These are phyloP conservation scores for Melaleuca alternifolia DNA, from an alignment of 345 rosid genomes.

Conservation along the genomic window DNA sequence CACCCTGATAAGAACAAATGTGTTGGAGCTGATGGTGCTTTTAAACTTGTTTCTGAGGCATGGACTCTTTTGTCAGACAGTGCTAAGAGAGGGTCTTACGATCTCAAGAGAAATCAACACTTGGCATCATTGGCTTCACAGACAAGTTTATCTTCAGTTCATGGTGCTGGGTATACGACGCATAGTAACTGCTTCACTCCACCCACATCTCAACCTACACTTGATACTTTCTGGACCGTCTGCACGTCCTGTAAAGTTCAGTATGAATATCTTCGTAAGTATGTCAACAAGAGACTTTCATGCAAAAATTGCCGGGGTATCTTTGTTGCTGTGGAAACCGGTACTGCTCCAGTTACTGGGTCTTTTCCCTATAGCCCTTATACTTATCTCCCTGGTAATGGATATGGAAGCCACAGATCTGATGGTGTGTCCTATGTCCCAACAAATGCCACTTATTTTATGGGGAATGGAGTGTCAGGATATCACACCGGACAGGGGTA, in stretches of 20 bases:
- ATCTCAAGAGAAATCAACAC: constrained; percentile 37
- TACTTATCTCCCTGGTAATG: constrained; percentile 43
- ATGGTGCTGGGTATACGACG: constrained; percentile 34
- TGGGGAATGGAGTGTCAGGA: constrained; percentile 49
- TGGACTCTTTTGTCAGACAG: constrained; percentile 74
- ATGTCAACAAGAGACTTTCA: constrained; percentile 89
- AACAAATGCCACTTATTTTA: constrained; percentile 41
- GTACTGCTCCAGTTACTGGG: constrained; percentile 73
- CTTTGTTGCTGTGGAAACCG: constrained; percentile 77
- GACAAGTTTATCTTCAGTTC: constrained; percentile 30
- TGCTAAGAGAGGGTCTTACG: constrained; percentile 54
- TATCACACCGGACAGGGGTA: constrained; percentile 72
- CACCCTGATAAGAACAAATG: constrained; percentile 95
- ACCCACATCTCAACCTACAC: constrained; percentile 38
- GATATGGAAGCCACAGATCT: constrained; percentile 57
- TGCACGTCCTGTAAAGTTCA: constrained; percentile 98
- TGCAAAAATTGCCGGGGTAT: constrained; percentile 99
- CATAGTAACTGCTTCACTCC: constrained; percentile 38
- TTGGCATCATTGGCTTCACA: constrained; percentile 21
- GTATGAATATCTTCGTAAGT: constrained; percentile 93
- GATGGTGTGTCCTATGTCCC: constrained; percentile 65
- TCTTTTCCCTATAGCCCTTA: constrained; percentile 58
- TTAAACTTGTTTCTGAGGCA: constrained; percentile 89
- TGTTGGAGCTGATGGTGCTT: constrained; percentile 95
- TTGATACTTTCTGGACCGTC: constrained; percentile 96